Percentiles rank a stretch among this genome's conserved stretches.
These are phyloP conservation scores for Stellera chamaejasme DNA, from an alignment of 345 rosid species.

Conservation along the genomic window DNA sequence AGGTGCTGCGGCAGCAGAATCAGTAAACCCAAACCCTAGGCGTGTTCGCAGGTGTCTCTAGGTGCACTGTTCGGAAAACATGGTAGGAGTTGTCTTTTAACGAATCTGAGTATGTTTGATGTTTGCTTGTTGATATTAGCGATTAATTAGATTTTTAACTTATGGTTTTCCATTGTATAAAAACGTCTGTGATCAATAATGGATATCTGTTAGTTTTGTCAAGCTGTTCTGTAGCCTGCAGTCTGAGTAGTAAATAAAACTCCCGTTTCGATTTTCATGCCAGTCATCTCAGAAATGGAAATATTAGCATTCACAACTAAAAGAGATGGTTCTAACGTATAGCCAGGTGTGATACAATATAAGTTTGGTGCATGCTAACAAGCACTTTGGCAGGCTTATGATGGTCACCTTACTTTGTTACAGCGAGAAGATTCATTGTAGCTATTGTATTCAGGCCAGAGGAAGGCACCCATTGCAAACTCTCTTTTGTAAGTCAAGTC, in stretches of 20 bases:
- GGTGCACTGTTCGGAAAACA: constrained; percentile 6
- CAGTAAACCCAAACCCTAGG: constrained; percentile 53
- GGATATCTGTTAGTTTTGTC: no score
- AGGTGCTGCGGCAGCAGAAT: constrained; percentile 42
- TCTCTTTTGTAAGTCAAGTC: constrained; percentile 35
- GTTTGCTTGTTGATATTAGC: constrained; percentile 14
- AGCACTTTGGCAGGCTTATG: no score
- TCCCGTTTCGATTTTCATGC: no score
- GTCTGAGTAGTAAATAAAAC: no score
- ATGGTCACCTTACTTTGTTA: background rate
- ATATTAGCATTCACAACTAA: no score
- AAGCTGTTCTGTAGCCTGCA: no score
- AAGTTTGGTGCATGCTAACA: no score
- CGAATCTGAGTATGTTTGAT: background rate
- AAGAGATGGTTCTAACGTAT: no score
- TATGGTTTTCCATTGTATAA: background rate
- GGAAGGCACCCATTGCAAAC: constrained; percentile 53
- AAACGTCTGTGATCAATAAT: background rate
- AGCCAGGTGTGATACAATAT: no score
- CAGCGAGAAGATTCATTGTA: background rate
- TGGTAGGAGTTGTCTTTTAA: constrained; percentile 4
- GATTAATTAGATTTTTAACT: background rate
- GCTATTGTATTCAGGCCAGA: constrained; percentile 25
- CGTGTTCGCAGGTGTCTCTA: constrained; percentile 56
- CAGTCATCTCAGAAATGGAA: no score